Conservation (phyloP, 176 grass and related monocot species). For the Panicum miliaceum region DNA sequence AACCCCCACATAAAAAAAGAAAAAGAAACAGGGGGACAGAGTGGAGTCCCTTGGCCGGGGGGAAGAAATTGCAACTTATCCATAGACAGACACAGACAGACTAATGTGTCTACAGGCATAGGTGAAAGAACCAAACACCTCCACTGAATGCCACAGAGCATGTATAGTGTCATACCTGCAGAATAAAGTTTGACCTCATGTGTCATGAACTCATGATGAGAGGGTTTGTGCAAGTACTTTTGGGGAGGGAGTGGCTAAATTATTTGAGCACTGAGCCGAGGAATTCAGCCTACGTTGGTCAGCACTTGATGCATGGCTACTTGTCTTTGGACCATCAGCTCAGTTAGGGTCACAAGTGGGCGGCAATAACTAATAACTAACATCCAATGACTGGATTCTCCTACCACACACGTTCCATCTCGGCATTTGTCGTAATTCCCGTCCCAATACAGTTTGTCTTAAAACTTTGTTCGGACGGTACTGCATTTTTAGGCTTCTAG, state of each 20-base stretch:
- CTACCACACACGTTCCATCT: neutral
- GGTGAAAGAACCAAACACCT: constrained; percentile 24
- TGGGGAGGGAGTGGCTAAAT: neutral
- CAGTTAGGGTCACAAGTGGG: neutral
- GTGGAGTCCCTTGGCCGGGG: constrained; percentile 14
- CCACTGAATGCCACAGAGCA: constrained; percentile 23
- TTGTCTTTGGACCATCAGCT: constrained; percentile 34
- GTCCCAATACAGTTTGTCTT: neutral
- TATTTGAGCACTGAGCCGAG: constrained; percentile 39
- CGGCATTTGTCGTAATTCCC: neutral
- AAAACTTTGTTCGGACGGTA: neutral
- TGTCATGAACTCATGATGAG: neutral
- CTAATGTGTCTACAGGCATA: constrained; percentile 8
- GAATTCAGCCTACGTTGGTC: constrained; percentile 45
- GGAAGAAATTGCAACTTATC: neutral
- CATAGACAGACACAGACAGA: constrained; percentile 20
- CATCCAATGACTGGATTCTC: constrained; percentile 4
- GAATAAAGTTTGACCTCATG: constrained; percentile 48
- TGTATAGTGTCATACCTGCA: neutral
- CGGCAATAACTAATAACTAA: constrained; percentile 37
- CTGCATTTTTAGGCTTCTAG: neutral
- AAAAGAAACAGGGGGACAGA: neutral
- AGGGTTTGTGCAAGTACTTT: constrained; percentile 14
- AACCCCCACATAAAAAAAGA: neutral
- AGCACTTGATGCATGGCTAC: constrained; percentile 30